Base-by-base conservation (phyloP, 2,329 filamentous ascomycete genomes). In the Leptographium lundbergii region DNA sequence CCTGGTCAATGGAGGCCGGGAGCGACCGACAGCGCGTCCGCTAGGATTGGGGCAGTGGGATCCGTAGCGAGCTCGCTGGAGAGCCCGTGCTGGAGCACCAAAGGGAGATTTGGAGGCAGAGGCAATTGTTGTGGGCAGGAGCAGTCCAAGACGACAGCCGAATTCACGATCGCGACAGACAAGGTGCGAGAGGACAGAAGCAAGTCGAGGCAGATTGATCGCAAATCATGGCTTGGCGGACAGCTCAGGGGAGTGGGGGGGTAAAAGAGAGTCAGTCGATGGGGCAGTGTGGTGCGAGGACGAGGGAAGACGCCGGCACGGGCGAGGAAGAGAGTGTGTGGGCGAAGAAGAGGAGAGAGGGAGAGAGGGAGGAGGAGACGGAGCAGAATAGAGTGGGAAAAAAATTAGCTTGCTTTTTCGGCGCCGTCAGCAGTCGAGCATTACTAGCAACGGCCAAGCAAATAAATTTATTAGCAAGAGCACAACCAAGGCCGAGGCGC, bases 341-440 rank as follows among this genome's bases (percentile, higher is more conserved):
- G 6, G 39, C 6, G 11, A 34, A n/a, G 36, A 14, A 17, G 29
- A 45, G 29, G 27, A 39, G 48, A 17, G 29, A 42, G 29, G n/a
- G 51, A 47, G 34, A 36, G 52, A 48, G 52, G 52, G 52, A 39
- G 22, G 45, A 50, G 24, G 24, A 55, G 45, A 56, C 42, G 36
- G 52, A 55, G 53, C n/a, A 25, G 42, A 47, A 42, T 36, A 39
- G 57, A 42, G 57, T 58, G 57, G 57, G 57, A 56, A 59, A 59
- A 59, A 55, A 57, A 57, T 57, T 57, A 52, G 56, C 56, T 57
- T 57, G 48, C 22, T 57, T 57, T 57, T 57, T 24, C 34, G 48
- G 56, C 47, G 56, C 56, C 56, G 56, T 52, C 56, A 57, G 56
- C 32, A 39, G 47, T 34, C 48, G n/a, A 42, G 47, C 45, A 25